phyloP scores from a whole-genome alignment of 2,329 filamentous ascomycete species.

The Stromatinia cepivora region DNA sequence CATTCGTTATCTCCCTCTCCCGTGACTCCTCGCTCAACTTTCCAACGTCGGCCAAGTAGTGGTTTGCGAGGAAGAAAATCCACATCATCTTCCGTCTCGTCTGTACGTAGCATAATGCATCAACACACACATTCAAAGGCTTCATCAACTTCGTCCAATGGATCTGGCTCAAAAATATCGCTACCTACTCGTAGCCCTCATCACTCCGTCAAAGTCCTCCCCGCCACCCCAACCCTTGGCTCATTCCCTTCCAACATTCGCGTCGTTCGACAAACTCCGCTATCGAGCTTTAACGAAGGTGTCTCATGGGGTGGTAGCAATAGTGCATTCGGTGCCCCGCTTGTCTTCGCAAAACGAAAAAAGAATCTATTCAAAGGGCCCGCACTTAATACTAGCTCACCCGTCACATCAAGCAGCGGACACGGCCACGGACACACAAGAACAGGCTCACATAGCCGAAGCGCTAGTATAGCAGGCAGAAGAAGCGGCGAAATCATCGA shows the following conservation, averaged over 20 bases:
- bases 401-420: slow-evolving; percentile 33
- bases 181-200: slow-evolving; percentile 73
- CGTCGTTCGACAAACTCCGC: slow-evolving; percentile 65
- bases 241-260: slow-evolving; percentile 85
- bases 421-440: slow-evolving; percentile 37
- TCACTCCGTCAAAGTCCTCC: slow-evolving; percentile 90
- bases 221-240: slow-evolving; percentile 75
- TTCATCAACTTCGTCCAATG: slow-evolving; percentile 84
- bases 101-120: slow-evolving; percentile 85
- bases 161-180: slow-evolving; percentile 68
- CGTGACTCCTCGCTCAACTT: slow-evolving; percentile 81
- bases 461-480: slow-evolving; percentile 64
- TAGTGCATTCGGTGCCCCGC: slow-evolving; percentile 52
- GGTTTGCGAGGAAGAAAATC: slow-evolving; percentile 91
- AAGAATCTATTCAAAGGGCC: slow-evolving; percentile 81
- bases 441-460: slow-evolving; percentile 49
- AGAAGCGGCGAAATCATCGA: slow-evolving; percentile 69
- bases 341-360: slow-evolving; percentile 81
- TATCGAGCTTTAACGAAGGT: slow-evolving; percentile 58
- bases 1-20: slow-evolving; percentile 85
- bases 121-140: slow-evolving; percentile 90
- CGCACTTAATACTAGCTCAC: slow-evolving; percentile 51
- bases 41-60: slow-evolving; percentile 72
- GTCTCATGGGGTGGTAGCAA: slow-evolving; percentile 53
- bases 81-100: slow-evolving; percentile 92